Evolutionary conservation across 169 alveolate species (phyloP), one percentile per base, ranked within the genome.

Genomic region (Perkinsus olseni): DNA sequence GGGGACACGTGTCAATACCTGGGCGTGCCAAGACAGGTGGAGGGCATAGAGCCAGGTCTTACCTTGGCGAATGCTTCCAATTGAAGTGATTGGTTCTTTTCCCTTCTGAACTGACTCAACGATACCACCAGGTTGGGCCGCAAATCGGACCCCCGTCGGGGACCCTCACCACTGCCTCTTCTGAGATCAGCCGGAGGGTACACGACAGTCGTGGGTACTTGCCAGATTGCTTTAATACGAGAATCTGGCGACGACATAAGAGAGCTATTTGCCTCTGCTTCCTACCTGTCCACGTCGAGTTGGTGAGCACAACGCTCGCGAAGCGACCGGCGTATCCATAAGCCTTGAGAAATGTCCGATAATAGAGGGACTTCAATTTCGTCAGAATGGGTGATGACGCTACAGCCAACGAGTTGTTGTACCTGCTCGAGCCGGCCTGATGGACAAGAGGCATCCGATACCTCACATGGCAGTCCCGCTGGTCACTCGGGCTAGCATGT

Each of bases 61-160:
- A 62, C 82, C 50, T 93, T 74, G 37, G 96, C 92, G 92, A 97
- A 95, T 38, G 97, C 95, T 74, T 93, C 91, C 24, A 98, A 91
- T 92, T 98, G 97, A 48, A 96, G 62, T 13, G 93, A 91, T 45
- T 98, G 98, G 38, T 96, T 95, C 93, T 98, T 98, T 95, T 98
- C 99, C 28, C 98, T 97, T 90, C 99, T 95, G 91, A 97, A 98
- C 94, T 98, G 98, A 0, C 98, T 97, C 82, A 98, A 95, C 6
- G 98, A 97, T 34, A 98, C 28, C 95, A 94, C 74, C 92, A 92
- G 92, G 94, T 96, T 90, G 94, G 39, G 91, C 45, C 95, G 92
- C 94, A 40, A n/a, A 92, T 93, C 94, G 94, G 95, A 62, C 37
- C 82, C 82, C 0, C 82, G 82, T 62, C 82, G 1, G 17, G 82